Evolutionary conservation across 208 protist genomes (phyloP), one percentile per base, ranked within the genome.

Genomic region (Tritrichomonas musculus): DNA sequence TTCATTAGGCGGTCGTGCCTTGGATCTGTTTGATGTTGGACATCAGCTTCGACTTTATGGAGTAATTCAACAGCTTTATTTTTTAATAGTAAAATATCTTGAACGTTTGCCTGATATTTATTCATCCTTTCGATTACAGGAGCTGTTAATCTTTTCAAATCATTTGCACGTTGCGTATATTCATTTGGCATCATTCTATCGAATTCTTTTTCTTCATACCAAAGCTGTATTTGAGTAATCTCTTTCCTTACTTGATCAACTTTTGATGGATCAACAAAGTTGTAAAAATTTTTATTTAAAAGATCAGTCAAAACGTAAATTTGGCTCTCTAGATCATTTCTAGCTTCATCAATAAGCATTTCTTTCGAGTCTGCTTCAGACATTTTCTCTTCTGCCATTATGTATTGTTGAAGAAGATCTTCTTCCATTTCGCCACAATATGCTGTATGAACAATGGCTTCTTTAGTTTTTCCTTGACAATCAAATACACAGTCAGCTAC

Each of bases 171-270:
- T 0, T 0, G 53, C 2, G 2, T 57, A n/a, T 88, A 88, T 88
- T 88, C 77, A 53, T 88, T 47, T 20, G 57, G 33, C 2, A 47
- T 41, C 3, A 88, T 20, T n/a, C 77, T 25, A 36, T 88, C 77
- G 47, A 88, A 88, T 50, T 88, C 77, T 17, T 88, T 88, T 47
- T 88, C 77, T 39, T 17, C 41, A 49, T 41, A 88, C 77, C 77
- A 88, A 57, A 44, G 14, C 2, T 88, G 47, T 22, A 88, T 88
- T 0, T 88, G n/a, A 27, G 53, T 17, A 13, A 88, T 20, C 1
- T 53, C 27, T 22, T 57, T 88, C n/a, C 57, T 53, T 44, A 88
- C 25, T 39, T 88, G n/a, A 20, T 25, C 27, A 17, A 88, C 27
- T 88, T 57, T 14, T 20, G 41, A 53, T 88, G 77, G 77, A 57